These are phyloP conservation scores for Nigrospora osmanthi DNA, from an alignment of 2,329 filamentous ascomycete genomes.

Conservation along the genomic window DNA sequence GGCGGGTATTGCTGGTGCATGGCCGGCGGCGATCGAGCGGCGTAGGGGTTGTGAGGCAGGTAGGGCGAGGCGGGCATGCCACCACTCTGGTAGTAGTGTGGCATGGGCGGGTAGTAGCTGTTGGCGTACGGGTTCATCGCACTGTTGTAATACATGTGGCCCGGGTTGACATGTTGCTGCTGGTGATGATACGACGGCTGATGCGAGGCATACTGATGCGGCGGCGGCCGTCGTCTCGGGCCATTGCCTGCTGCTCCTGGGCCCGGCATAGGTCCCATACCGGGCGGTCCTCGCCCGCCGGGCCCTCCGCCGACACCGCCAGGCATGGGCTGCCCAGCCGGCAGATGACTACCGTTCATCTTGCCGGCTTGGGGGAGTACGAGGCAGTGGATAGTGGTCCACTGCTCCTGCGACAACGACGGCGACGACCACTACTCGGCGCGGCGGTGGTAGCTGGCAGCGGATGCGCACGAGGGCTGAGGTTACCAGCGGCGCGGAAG, in stretches of 20 bases:
- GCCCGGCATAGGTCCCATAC: constrained; percentile 23
- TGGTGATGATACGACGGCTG: constrained; percentile 28
- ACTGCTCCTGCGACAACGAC: constrained; percentile 15
- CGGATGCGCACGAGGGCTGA: no score
- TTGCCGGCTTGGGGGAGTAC: constrained; percentile 54
- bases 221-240: constrained; percentile 6
- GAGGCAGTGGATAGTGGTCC: constrained; percentile 12
- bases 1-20: constrained; percentile 47
- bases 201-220: constrained; percentile 26
- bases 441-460: no score
- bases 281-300: constrained; percentile 12
- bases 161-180: constrained; percentile 31
- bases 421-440: no score
- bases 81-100: constrained; percentile 50
- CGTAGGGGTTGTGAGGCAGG: constrained; percentile 2
- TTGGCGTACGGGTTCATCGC: constrained; percentile 43
- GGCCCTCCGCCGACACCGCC: constrained; percentile 21
- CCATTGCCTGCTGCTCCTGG: constrained; percentile 24
- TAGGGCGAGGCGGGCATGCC: constrained; percentile 38
- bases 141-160: constrained; percentile 36
- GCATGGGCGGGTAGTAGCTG: constrained; percentile 46
- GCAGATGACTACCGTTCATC: constrained; percentile 73
- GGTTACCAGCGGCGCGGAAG: no score
- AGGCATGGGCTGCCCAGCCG: constrained; percentile 62
- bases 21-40: constrained; percentile 16